A percentile compares a stretch with the other conserved stretches of the same genome.
These are phyloP conservation scores for Chytriomyces confervae DNA, from an alignment of 192 early-diverging fungal species.

Conservation along the genomic window DNA sequence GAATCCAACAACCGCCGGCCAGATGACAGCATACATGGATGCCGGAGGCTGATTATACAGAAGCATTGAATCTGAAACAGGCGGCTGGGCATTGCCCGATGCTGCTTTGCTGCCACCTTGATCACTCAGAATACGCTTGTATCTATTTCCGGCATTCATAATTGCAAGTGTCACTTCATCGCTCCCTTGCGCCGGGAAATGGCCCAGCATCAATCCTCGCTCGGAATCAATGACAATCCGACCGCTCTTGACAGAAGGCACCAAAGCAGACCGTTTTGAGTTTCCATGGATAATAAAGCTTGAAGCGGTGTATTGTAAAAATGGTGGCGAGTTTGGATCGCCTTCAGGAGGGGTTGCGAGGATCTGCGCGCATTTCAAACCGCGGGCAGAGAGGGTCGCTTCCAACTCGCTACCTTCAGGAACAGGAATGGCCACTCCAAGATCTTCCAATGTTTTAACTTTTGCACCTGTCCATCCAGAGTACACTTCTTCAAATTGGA, in stretches of 20 bases:
- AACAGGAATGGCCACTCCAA: conserved; percentile 17
- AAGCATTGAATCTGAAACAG: conserved; percentile 34
- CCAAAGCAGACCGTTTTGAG: neutral
- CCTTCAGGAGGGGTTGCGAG: neutral
- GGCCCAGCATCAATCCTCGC: conserved; percentile 48
- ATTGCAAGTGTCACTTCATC: conserved; percentile 56
- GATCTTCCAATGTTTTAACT: conserved; percentile 13
- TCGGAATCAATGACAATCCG: conserved; percentile 51
- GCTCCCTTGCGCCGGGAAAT: conserved; percentile 50
- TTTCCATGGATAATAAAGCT: conserved; percentile 13
- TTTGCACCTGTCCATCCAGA: conserved; percentile 40
- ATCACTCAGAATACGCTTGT: conserved; percentile 29
- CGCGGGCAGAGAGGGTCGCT: conserved; percentile 36
- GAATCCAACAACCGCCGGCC: conserved; percentile 65
- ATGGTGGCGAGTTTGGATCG: neutral
- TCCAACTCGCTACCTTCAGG: neutral
- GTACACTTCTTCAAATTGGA: conserved; percentile 50
- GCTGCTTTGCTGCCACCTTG: neutral
- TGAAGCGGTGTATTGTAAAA: conserved; percentile 20
- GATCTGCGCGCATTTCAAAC: conserved; percentile 38
- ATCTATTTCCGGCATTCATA: conserved; percentile 41
- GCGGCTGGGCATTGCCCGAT: conserved; percentile 36
- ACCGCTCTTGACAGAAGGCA: conserved; percentile 16
- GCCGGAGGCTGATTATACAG: conserved; percentile 32
- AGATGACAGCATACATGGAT: conserved; percentile 37